phyloP scores from a whole-genome alignment of 2,329 filamentous ascomycete species.

The Fusarium albidum region DNA sequence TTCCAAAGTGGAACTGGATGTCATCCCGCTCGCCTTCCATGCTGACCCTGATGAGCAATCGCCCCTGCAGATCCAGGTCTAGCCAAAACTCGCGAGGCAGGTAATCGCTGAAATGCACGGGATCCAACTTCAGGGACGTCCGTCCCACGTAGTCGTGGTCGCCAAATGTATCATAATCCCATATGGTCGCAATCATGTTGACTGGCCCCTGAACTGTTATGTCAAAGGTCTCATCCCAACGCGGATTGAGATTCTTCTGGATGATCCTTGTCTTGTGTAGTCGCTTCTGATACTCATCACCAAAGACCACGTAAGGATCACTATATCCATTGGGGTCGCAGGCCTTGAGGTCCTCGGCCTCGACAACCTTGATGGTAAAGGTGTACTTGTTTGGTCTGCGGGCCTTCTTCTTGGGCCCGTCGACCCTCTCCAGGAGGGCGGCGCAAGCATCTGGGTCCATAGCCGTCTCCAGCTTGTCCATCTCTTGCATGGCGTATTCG shows the following conservation, averaged over 20 bases:
- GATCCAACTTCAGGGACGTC: constrained; percentile 97
- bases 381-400: constrained; percentile 87
- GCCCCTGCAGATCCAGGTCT: constrained; percentile 93
- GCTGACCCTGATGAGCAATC: constrained; percentile 87
- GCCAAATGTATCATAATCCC: constrained; percentile 97
- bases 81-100: constrained; percentile 97
- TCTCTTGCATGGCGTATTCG: constrained; percentile 89
- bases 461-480: constrained; percentile 87
- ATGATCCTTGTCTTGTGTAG: constrained; percentile 94
- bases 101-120: constrained; percentile 96
- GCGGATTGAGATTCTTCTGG: constrained; percentile 87
- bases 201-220: constrained; percentile 91
- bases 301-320: constrained; percentile 95
- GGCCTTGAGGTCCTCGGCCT: constrained; percentile 97
- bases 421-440: constrained; percentile 76
- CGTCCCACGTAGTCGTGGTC: constrained; percentile 97
- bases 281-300: constrained; percentile 97
- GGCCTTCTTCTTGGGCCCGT: constrained; percentile 71
- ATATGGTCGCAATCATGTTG: constrained; percentile 95
- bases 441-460: constrained; percentile 94
- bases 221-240: constrained; percentile 97
- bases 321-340: constrained; percentile 94
- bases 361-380: constrained; percentile 98
- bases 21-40: constrained; percentile 99
- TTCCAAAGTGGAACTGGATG: constrained; percentile 98